phyloP scores from a whole-genome alignment of 2,329 filamentous ascomycete genomes.

The Pseudogymnoascus sp. region DNA sequence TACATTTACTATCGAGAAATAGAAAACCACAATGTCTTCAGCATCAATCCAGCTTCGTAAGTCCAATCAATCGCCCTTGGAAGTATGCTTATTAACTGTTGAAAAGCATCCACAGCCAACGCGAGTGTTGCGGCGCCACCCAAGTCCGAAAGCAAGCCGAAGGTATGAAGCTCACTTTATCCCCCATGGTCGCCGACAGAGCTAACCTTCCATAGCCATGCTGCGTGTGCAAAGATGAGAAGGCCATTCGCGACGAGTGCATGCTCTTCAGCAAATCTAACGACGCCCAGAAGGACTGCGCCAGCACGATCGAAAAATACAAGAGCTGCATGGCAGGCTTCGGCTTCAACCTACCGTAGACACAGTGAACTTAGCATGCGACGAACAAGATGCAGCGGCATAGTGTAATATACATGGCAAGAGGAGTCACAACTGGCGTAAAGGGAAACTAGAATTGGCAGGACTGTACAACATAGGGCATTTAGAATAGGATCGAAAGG shows the following conservation, averaged over 20 bases:
- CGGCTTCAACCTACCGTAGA: constrained; percentile 62
- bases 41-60: constrained; percentile 23
- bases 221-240: constrained; percentile 96
- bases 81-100: not conserved
- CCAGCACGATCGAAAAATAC: constrained; percentile 75
- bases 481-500: constrained; percentile 9
- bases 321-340: constrained; percentile 86
- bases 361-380: not conserved
- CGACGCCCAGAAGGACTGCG: constrained; percentile 78
- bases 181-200: not conserved
- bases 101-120: constrained; percentile 22
- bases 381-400: not conserved
- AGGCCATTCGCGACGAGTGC: constrained; percentile 87
- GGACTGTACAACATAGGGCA: constrained; percentile 22
- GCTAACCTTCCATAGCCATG: constrained; percentile 58
- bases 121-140: constrained; percentile 22
- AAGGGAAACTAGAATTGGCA: constrained; percentile 13
- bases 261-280: constrained; percentile 91
- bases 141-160: constrained; percentile 22
- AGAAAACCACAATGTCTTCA: constrained; percentile 22
- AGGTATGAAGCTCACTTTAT: constrained; percentile 17
- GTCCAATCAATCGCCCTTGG: constrained; percentile 8
- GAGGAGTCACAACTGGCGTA: constrained; percentile 11
- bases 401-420: constrained; percentile 10
- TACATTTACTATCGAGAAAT: not conserved